Evolutionary conservation across 805 yeast species (phyloP), one percentile per base, ranked within the genome.

Genomic region (Saccharomycopsis sp.): DNA sequence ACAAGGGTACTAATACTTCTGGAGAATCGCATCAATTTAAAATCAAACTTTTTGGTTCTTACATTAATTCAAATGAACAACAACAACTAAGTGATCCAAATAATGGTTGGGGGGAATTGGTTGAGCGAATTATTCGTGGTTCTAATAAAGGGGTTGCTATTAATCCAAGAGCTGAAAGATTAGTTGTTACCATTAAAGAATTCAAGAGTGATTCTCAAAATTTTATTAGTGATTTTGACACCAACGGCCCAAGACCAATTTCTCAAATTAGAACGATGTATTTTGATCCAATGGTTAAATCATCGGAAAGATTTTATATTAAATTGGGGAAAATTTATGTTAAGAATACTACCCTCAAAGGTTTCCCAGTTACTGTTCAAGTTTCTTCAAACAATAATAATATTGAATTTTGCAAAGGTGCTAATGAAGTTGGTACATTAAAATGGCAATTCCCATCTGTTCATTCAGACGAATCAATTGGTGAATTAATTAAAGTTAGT

Each of bases 41-140:
- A 4, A 74, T 87, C 53, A 77, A 81, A 54, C 63, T 87, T 55
- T 87, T 73, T 57, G 83, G 90, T 1, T 81, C 93, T 0, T 80
- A 72, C 54, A 72, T 79, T 53, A 69, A 68, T 47, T 64, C 62
- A 23, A 66, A 66, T 19, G 62, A 55, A 36, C 59, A 59, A 27
- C 54, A 61, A 51, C 33, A 58, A 49, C 63, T 60, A 53, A 62
- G 71, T 53, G 67, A 64, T 56, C 45, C 58, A 47, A 81, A 79
- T 57, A 72, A 76, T 48, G 96, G 96, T 40, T 87, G 96, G 96
- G 96, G 96, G 64, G 89, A 82, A 51, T 64, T 85, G 41, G 74
- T 83, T 19, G 87, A 85, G 55, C 68, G 94, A 55, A 83, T 87
- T 49, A 80, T 87, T 51, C 60, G 75, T 13, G 93, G 94, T 21